Conservation (phyloP, 176 grass and related monocot genomes). For the Pharus latifolius region DNA sequence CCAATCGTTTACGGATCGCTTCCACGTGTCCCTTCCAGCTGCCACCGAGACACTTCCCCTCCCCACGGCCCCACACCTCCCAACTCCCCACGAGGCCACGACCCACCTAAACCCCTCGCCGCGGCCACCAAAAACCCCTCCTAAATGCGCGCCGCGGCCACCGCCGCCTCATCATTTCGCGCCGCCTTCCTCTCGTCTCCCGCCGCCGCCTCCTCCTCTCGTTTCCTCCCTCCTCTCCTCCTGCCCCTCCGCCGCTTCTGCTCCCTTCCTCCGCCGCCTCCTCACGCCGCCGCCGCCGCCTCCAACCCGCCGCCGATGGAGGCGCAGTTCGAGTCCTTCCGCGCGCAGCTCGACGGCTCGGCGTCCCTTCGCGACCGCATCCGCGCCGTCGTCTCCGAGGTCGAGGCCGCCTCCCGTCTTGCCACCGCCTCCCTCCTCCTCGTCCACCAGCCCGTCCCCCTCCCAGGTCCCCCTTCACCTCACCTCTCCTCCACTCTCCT, state of each 20-base stretch:
- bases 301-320: constrained; percentile 36
- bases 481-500: neutral
- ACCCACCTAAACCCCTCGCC: neutral
- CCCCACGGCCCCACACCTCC: neutral
- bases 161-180: constrained; percentile 24
- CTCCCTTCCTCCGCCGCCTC: neutral
- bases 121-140: constrained; percentile 13
- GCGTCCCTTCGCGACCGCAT: constrained; percentile 63
- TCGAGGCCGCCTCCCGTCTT: constrained; percentile 62
- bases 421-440: constrained; percentile 72
- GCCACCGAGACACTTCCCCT: neutral
- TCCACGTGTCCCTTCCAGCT: no score
- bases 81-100: neutral
- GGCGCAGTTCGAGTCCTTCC: constrained; percentile 78
- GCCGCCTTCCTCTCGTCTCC: neutral
- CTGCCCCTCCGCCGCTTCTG: constrained; percentile 17
- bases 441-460: constrained; percentile 66
- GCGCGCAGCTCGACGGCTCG: constrained; percentile 66
- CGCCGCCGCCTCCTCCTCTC: neutral
- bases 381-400: constrained; percentile 51
- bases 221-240: neutral
- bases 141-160: constrained; percentile 25
- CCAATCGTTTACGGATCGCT: no score
- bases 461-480: constrained; percentile 29
- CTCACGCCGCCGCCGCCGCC: neutral